Evolutionary conservation across 1,139 yeast genomes (phyloP), one percentile per base, ranked within the genome.

Genomic region (Candida sp.): DNA sequence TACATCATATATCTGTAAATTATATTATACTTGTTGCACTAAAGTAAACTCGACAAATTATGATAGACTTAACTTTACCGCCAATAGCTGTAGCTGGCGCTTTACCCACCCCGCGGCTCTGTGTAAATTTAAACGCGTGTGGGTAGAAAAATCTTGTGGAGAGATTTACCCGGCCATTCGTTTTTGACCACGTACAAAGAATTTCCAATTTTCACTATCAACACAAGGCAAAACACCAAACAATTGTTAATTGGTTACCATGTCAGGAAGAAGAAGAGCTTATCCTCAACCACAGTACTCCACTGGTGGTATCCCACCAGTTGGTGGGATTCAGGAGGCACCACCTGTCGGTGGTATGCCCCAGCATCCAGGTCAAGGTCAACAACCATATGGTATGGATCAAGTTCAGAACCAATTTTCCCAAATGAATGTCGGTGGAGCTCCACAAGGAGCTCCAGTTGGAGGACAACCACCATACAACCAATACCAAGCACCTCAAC

Each of bases 251-350:
- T 11, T 25, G 27, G 35, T 35, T 27, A 23, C 6, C 23, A 65
- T 66, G 70, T 64, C 70, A 38, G 57, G 66, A 48, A 70, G 68
- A 63, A 75, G 81, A 73, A 78, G 84, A 72, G 82, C 79, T 46
- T 82, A 82, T 61, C 86, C 87, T 60, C 77, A 75, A 56, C 84
- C 84, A 45, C 86, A 81, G 61, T 81, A 81, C 58, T 72, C 77
- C 32, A 61, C 70, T 22, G 66, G 69, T 12, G 39, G 39, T 23
- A 36, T 36, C 12, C 38, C 38, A 22, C 38, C 38, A 8, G 23
- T 37, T 8, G 67, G 66, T 42, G 67, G 66, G 41, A 11, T 7
- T 11, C 11, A 7, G 7, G 60, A 55, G 36, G 59, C 56, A 3
- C 60, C 60, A 22, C 60, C 51, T 5, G 55, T 50, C 22, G 58